Evolutionary conservation across 2,329 filamentous ascomycete species (phyloP).

Genomic region (Gyromitra esculenta): DNA sequence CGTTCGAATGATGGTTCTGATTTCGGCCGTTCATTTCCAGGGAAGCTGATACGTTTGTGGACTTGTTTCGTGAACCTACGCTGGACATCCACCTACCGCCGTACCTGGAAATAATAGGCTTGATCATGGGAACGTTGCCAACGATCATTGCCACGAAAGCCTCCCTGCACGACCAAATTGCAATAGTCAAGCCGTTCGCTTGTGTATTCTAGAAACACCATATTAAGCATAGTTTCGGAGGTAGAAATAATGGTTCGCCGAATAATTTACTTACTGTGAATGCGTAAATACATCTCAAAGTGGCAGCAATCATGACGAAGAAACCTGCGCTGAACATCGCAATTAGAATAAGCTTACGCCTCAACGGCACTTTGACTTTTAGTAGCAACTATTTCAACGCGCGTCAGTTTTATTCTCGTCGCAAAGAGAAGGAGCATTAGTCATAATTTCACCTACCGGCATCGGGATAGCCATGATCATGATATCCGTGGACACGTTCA

Average conservation of each 20-base stretch:
- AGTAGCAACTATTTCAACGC: conserved; percentile 18
- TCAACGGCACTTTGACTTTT: conserved; percentile 44
- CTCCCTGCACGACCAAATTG: conserved; percentile 62
- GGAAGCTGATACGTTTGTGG: background rate
- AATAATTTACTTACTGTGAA: conserved; percentile 25
- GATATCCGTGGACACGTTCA: conserved; percentile 43
- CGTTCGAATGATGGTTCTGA: conserved; percentile 6
- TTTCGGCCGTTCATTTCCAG: conserved; percentile 23
- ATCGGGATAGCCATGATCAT: conserved; percentile 46
- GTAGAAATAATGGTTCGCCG: background rate
- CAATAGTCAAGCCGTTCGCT: conserved; percentile 55
- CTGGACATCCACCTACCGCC: background rate
- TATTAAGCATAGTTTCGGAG: background rate
- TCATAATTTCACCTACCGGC: conserved; percentile 25
- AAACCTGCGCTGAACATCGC: conserved; percentile 68
- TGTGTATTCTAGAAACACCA: conserved; percentile 12
- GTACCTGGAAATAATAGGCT: conserved; percentile 58
- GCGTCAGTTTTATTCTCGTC: background rate
- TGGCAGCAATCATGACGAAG: conserved; percentile 67
- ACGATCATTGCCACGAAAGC: conserved; percentile 62
- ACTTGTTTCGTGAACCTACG: background rate
- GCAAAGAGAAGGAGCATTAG: background rate
- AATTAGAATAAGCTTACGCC: conserved; percentile 65
- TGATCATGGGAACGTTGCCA: conserved; percentile 61
- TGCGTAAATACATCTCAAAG: conserved; percentile 66